phyloP scores from a whole-genome alignment of 345 rosid genomes.

The Gossypioides kirkii region DNA sequence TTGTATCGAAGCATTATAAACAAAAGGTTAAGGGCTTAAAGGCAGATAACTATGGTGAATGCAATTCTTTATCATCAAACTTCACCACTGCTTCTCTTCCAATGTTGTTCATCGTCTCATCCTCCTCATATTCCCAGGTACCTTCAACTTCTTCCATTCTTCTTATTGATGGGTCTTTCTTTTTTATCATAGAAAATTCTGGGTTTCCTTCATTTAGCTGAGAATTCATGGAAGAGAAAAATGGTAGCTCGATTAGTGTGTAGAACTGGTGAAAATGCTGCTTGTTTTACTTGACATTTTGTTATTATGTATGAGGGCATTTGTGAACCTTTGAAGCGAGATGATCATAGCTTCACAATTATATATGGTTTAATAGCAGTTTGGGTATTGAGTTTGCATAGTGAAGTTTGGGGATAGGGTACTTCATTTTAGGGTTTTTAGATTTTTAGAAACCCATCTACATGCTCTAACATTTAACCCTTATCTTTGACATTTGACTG shows the following conservation, averaged over 20 bases:
- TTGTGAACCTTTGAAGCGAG: not conserved
- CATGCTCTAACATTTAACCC: not conserved
- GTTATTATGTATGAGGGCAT: not conserved
- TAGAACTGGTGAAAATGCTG: not conserved
- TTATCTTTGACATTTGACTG: not conserved
- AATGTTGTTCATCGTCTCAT: slow-evolving; percentile 24
- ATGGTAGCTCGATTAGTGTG: not conserved
- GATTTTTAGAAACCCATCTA: no score
- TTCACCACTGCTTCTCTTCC: slow-evolving; percentile 27
- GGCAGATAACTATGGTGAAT: slow-evolving; percentile 25
- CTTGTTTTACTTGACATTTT: not conserved
- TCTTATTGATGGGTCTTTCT: not conserved
- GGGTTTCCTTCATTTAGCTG: not conserved
- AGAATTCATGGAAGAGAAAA: not conserved
- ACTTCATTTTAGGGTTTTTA: no score
- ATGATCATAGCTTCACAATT: not conserved
- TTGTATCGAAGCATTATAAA: not conserved
- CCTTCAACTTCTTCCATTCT: not conserved
- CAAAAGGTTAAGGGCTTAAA: not conserved
- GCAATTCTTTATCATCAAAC: slow-evolving; percentile 8
- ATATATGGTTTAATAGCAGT: not conserved
- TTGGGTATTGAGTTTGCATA: no score
- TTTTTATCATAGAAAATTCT: no score
- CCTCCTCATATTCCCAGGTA: slow-evolving; percentile 30
- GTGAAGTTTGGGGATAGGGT: no score